phyloP scores from a whole-genome alignment of 306 rosid genomes.

The Heteromeles arbutifolia region DNA sequence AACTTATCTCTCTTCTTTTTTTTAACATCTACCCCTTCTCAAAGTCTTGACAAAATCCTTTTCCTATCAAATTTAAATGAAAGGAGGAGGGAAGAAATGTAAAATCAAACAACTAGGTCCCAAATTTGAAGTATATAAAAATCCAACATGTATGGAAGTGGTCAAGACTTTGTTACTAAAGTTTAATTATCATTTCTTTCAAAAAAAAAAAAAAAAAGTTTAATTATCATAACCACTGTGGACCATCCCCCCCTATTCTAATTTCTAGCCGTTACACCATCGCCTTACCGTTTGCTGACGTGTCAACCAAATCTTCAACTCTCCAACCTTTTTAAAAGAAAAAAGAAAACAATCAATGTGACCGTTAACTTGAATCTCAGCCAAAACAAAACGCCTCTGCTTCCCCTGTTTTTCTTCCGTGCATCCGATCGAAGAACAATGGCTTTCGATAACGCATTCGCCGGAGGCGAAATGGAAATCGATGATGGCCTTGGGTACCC shows the following conservation, averaged over 20 bases:
- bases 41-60: too few species aligned
- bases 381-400: conserved; percentile 11
- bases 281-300: conserved; percentile 8
- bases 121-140: background rate
- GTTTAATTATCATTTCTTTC: conserved; percentile 11
- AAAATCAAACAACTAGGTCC: background rate
- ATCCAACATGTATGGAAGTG: background rate
- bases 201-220: too few species aligned
- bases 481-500: conserved; percentile 77
- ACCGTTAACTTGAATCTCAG: conserved; percentile 46
- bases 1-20: too few species aligned
- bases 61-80: too few species aligned
- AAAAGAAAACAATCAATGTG: conserved; percentile 13
- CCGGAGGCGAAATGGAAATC: conserved; percentile 51
- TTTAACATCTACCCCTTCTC: too few species aligned
- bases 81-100: background rate
- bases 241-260: conserved; percentile 18
- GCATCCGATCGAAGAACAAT: conserved; percentile 21
- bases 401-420: conserved; percentile 6
- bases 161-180: background rate
- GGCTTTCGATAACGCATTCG: conserved; percentile 53
- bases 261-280: conserved; percentile 55
- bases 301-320: conserved; percentile 19
- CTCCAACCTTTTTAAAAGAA: background rate
- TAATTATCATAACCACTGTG: conserved; percentile 8